Evolutionary conservation across 1,284 basidiomycete genomes (phyloP).

Genomic region (Ceratobasidium papillatum): DNA sequence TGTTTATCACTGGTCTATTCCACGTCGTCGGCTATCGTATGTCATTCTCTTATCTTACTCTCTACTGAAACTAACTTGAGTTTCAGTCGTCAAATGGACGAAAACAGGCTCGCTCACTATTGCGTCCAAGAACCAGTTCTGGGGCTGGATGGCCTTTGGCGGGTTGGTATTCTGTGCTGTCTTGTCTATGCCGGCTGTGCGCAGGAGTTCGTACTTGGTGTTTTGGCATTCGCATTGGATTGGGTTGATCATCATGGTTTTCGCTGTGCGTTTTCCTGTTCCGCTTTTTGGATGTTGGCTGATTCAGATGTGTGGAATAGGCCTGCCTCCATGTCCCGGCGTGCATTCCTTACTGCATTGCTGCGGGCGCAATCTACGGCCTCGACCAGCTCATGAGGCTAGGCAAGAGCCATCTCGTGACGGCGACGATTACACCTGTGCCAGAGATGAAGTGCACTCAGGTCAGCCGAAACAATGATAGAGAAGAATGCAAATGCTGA

Average conservation of each 20-base stretch:
- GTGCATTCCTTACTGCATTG: conserved; percentile 42
- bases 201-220: conserved; percentile 39
- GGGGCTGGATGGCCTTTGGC: conserved; percentile 44
- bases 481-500: background rate
- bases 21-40: conserved; percentile 44
- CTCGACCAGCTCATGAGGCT: conserved; percentile 44
- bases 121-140: conserved; percentile 36
- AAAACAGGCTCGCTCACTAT: conserved; percentile 26
- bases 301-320: conserved; percentile 16
- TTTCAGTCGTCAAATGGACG: conserved; percentile 43
- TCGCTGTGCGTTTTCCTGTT: conserved; percentile 39
- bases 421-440: conserved; percentile 41
- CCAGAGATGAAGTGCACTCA: conserved; percentile 43
- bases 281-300: background rate
- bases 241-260: conserved; percentile 41
- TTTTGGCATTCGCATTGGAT: conserved; percentile 44
- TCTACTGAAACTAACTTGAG: background rate
- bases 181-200: conserved; percentile 38
- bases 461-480: background rate
- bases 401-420: conserved; percentile 38
- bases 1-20: conserved; percentile 44
- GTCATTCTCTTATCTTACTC: background rate
- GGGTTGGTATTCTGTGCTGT: conserved; percentile 41
- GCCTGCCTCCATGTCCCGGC: conserved; percentile 42
- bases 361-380: conserved; percentile 39